These are phyloP conservation scores for Fomitopsis palustris DNA, from an alignment of 1,284 basidiomycete species.

Conservation along the genomic window DNA sequence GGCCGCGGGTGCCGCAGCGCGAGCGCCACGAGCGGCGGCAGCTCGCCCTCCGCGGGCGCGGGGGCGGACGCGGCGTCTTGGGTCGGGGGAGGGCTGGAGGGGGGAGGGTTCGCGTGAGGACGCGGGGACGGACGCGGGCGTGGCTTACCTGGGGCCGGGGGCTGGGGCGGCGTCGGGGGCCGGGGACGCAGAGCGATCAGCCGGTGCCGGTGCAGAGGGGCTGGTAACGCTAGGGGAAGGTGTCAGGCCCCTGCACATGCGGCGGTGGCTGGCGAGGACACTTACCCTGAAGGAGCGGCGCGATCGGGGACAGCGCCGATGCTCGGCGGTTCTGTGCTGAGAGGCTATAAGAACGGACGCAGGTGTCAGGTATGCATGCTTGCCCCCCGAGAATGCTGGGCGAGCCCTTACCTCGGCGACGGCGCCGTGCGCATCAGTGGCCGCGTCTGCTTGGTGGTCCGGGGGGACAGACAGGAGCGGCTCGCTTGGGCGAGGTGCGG, in stretches of 20 bases:
- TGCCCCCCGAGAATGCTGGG: not conserved
- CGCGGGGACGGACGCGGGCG: not conserved
- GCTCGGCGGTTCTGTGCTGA: not conserved
- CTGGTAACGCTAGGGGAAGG: not conserved
- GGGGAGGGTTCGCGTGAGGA: too few species aligned
- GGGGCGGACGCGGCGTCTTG: not conserved
- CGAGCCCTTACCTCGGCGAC: not conserved
- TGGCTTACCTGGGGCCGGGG: not conserved
- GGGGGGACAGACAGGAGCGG: constrained; percentile 2
- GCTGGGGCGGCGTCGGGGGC: not conserved
- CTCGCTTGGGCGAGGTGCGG: not conserved
- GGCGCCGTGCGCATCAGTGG: not conserved
- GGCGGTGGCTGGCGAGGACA: constrained; percentile 1
- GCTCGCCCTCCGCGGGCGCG: not conserved
- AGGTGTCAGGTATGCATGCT: not conserved
- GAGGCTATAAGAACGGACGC: not conserved
- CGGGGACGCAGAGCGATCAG: not conserved
- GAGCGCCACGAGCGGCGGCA: not conserved
- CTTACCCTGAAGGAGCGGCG: not conserved
- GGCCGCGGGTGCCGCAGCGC: not conserved
- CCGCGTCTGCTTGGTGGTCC: not conserved
- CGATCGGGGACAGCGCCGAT: not conserved
- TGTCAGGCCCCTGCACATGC: constrained; percentile 1
- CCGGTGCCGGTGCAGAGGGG: not conserved
- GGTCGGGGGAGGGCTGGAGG: too few species aligned